Conservation (phyloP, 2,329 filamentous ascomycete species). For the Calonectria naviculata region DNA sequence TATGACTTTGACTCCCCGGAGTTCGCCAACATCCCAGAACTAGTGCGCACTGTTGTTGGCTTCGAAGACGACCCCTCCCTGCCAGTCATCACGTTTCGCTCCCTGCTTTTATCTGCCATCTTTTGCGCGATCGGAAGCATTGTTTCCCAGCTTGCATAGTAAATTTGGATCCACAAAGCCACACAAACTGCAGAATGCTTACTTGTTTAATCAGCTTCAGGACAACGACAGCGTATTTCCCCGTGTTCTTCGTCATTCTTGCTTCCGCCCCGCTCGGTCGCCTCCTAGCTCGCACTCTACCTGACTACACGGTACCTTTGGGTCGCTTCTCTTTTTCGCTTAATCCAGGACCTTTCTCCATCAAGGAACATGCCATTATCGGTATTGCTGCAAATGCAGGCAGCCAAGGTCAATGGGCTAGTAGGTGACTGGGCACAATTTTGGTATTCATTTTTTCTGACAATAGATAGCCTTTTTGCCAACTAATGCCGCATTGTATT, state of each 20-base stretch:
- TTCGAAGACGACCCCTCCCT: slow-evolving; percentile 66
- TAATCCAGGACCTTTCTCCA: slow-evolving; percentile 67
- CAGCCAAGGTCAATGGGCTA: slow-evolving; percentile 64
- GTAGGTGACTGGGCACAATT: slow-evolving; percentile 56
- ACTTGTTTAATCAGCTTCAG: slow-evolving; percentile 58
- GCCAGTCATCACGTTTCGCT: slow-evolving; percentile 69
- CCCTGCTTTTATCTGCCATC: slow-evolving; percentile 64
- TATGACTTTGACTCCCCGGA: neutral
- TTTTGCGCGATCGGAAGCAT: slow-evolving; percentile 69
- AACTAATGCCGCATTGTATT: slow-evolving; percentile 60
- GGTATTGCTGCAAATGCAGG: slow-evolving; percentile 65
- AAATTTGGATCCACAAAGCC: neutral
- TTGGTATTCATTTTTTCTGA: neutral
- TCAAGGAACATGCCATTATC: slow-evolving; percentile 69
- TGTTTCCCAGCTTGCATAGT: slow-evolving; percentile 58
- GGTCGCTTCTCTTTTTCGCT: slow-evolving; percentile 61
- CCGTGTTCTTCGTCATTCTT: slow-evolving; percentile 71
- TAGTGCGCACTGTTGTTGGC: slow-evolving; percentile 66
- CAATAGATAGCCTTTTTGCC: slow-evolving; percentile 60
- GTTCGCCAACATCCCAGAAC: slow-evolving; percentile 6
- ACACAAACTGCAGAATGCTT: neutral
- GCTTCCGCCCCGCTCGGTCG: slow-evolving; percentile 65
- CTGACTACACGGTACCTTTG: slow-evolving; percentile 59
- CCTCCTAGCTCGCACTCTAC: slow-evolving; percentile 63
- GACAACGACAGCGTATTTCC: slow-evolving; percentile 68